phyloP scores from a whole-genome alignment of 805 yeast species.

The Saturnispora dispora region DNA sequence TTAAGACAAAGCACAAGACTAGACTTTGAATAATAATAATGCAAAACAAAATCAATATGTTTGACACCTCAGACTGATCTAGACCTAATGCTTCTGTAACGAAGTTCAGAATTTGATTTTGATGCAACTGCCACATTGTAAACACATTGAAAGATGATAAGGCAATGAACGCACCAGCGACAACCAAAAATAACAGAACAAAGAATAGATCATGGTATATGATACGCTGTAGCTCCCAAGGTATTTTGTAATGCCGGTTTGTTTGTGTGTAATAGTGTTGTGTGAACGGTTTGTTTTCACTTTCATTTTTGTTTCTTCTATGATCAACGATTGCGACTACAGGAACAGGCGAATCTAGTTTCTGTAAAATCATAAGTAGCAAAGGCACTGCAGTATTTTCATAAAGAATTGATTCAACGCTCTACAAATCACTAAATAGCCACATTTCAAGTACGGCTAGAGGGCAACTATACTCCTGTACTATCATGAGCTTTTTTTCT shows the following conservation, averaged over 20 bases:
- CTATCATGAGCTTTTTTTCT: neutral
- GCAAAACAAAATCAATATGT: slow-evolving; percentile 19
- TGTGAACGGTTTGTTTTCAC: neutral
- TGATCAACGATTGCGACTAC: neutral
- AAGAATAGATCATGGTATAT: slow-evolving; percentile 65
- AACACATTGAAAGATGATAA: slow-evolving; percentile 46
- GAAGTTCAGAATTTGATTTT: neutral
- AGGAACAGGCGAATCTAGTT: neutral
- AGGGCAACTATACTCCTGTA: neutral
- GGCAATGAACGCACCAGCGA: slow-evolving; percentile 56
- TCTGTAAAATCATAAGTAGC: neutral
- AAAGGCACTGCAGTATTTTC: neutral
- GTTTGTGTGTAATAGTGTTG: neutral
- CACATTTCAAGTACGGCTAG: too few species aligned
- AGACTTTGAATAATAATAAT: slow-evolving; percentile 1
- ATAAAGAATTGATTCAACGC: too few species aligned
- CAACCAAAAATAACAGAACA: slow-evolving; percentile 36
- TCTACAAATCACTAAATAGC: too few species aligned
- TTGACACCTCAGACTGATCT: slow-evolving; percentile 37
- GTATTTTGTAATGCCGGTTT: slow-evolving; percentile 3
- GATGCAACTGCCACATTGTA: neutral
- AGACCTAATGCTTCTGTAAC: neutral
- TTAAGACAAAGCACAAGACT: neutral
- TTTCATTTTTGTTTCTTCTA: neutral
- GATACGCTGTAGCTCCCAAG: slow-evolving; percentile 39